Evolutionary conservation across 345 rosid genomes (phyloP), one percentile per base, ranked within the genome.

Genomic region (Citropsis articulata): DNA sequence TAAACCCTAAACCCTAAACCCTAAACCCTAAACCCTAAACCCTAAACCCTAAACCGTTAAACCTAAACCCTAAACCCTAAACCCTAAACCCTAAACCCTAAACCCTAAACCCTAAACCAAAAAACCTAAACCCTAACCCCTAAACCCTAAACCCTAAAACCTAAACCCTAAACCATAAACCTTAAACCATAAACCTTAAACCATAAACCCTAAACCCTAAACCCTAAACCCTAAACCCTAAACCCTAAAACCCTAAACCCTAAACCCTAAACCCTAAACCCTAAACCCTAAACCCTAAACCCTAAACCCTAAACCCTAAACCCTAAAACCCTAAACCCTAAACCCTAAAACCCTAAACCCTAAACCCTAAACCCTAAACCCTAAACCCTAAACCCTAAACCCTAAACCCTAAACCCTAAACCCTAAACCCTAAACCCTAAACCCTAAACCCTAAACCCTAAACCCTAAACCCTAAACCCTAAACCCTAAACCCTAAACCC

Each of bases 271-370:
- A 1, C 30, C 30, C 30, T 30, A 30, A 30, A 30, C 1, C n/a
- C n/a, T n/a, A n/a, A n/a, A 1, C 30, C 30, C 30, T 30, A 30
- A 30, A 30, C 30, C 30, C 30, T 30, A 30, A 30, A 30, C n/a
- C n/a, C n/a, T n/a, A n/a, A 30, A 30, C 30, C 30, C 30, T 22
- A 6, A 6, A 40, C 56, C 74, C 74, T 25, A 40, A 70, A 48
- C 75, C 75, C 72, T 69, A 63, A n/a, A 69, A 71, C 75, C 63
- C 75, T 71, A 71, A 71, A 71, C 60, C 30, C 30, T 30, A 30
- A 30, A 30, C 30, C 30, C 30, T 1, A 30, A n/a, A 30, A 30
- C 30, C 30, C 30, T 30, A 30, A 30, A 30, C 30, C 30, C 30
- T 30, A 30, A 71, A 71, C 45, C 74, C 74, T n/a, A n/a, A n/a